Conservation (phyloP, 176 grass and related monocot genomes). For the Chloris gayana region DNA sequence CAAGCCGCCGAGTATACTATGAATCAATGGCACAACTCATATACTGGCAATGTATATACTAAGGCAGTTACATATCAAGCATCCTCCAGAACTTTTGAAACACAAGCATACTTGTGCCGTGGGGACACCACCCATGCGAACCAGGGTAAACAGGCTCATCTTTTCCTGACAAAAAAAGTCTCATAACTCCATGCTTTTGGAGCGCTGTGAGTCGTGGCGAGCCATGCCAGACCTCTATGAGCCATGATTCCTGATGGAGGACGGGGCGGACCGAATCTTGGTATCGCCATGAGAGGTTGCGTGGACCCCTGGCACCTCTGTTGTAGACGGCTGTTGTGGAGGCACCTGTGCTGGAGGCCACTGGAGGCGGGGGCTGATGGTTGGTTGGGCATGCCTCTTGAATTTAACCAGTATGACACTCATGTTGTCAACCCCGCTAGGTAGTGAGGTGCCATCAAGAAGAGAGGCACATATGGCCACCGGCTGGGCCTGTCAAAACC, state of each 20-base stretch:
- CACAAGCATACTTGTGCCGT: too few relatives aligned
- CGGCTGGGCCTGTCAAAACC: conserved; percentile 20
- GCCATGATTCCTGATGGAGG: background rate
- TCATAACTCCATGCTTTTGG: background rate
- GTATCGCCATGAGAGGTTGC: background rate
- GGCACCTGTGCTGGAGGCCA: too few relatives aligned
- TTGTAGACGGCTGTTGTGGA: background rate
- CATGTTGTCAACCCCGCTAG: conserved; percentile 41
- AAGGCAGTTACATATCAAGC: background rate
- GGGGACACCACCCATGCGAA: background rate
- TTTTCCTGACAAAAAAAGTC: conserved; percentile 24
- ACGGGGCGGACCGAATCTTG: background rate
- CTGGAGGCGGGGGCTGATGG: too few relatives aligned
- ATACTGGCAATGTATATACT: too few relatives aligned
- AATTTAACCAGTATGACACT: conserved; percentile 47
- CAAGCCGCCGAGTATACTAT: too few relatives aligned
- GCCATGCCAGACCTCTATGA: background rate
- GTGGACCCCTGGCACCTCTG: background rate
- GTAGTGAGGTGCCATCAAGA: background rate
- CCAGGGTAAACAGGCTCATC: conserved; percentile 18
- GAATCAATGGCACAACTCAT: too few relatives aligned
- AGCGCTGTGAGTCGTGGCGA: background rate
- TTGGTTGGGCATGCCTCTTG: background rate
- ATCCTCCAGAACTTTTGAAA: conserved; percentile 23
- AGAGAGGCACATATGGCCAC: conserved; percentile 20